Evolutionary conservation across 805 yeast genomes (phyloP).

Genomic region (Diddensiella santjacobensis): DNA sequence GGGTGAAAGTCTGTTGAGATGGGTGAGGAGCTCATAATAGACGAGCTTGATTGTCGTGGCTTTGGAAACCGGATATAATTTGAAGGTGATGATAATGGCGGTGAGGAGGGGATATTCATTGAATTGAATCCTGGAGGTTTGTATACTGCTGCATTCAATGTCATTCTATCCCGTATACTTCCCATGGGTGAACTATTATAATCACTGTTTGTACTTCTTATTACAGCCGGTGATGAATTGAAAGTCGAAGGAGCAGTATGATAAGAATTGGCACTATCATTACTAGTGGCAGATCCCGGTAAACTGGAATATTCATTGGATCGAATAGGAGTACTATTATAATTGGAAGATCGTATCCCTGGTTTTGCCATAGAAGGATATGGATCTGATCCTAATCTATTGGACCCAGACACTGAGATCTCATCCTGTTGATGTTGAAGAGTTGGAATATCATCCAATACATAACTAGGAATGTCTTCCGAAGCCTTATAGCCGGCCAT

Average conservation of each 20-base stretch:
- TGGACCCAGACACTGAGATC: constrained; percentile 3
- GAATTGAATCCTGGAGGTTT: constrained; percentile 4
- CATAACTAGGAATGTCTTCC: constrained; percentile 17
- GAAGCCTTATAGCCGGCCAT: neutral
- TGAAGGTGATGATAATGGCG: neutral
- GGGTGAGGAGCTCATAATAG: neutral
- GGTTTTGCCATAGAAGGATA: constrained; percentile 24
- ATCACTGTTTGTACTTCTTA: neutral
- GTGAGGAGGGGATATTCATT: neutral
- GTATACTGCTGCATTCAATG: constrained; percentile 15
- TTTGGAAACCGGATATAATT: neutral
- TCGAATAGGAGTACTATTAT: neutral
- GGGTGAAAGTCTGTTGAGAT: neutral
- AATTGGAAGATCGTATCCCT: neutral
- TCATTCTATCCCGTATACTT: constrained; percentile 11
- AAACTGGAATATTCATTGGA: neutral
- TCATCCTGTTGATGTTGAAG: constrained; percentile 11
- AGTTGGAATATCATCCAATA: constrained; percentile 21
- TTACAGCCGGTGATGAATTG: constrained; percentile 9
- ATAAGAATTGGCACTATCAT: constrained; percentile 7
- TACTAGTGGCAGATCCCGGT: constrained; percentile 4
- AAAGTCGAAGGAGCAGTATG: constrained; percentile 9
- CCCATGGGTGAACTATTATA: constrained; percentile 1
- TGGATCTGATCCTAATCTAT: constrained; percentile 15
- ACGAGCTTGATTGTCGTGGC: neutral